A percentile compares a stretch with the other conserved stretches of the same genome.
Evolutionary conservation across 768 basidiomycete genomes (phyloP).

Genomic region (Gloeopeniophorella convolvens): DNA sequence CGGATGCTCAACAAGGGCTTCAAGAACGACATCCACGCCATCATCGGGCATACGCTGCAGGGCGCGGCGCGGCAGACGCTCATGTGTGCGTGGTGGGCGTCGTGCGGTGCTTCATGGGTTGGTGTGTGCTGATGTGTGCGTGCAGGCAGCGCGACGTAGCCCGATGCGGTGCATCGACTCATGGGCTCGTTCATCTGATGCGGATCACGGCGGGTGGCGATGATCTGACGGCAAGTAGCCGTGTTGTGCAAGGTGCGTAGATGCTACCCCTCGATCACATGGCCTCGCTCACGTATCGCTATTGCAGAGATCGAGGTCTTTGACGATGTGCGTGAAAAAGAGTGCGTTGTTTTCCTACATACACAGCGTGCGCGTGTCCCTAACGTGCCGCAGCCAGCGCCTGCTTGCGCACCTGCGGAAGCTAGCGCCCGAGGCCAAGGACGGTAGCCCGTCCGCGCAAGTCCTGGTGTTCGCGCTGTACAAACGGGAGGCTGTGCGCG

Average conservation of each 20-base stretch:
- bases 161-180: slow-evolving; percentile 83
- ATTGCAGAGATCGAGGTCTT: no score
- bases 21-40: slow-evolving; percentile 92
- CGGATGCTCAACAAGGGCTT: slow-evolving; percentile 98
- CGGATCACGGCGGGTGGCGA: slow-evolving; percentile 94
- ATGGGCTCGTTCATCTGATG: slow-evolving; percentile 86
- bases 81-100: slow-evolving; percentile 76
- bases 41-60: slow-evolving; percentile 71
- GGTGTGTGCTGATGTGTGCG: not conserved
- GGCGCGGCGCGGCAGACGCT: slow-evolving; percentile 76
- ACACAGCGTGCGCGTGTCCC: no score
- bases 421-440: slow-evolving; percentile 56
- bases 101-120: not conserved
- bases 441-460: slow-evolving; percentile 50
- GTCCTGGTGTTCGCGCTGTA: slow-evolving; percentile 93
- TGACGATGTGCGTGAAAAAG: no score
- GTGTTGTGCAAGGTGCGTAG: slow-evolving; percentile 67
- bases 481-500: slow-evolving; percentile 94
- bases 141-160: slow-evolving; percentile 96
- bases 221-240: slow-evolving; percentile 88
- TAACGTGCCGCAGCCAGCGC: slow-evolving; percentile 41
- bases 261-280: not conserved
- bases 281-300: not conserved
- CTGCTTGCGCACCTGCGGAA: slow-evolving; percentile 49
- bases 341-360: no score